These are phyloP conservation scores for Alternaria sp. DNA, from an alignment of 2,329 filamentous ascomycete species.

Conservation along the genomic window DNA sequence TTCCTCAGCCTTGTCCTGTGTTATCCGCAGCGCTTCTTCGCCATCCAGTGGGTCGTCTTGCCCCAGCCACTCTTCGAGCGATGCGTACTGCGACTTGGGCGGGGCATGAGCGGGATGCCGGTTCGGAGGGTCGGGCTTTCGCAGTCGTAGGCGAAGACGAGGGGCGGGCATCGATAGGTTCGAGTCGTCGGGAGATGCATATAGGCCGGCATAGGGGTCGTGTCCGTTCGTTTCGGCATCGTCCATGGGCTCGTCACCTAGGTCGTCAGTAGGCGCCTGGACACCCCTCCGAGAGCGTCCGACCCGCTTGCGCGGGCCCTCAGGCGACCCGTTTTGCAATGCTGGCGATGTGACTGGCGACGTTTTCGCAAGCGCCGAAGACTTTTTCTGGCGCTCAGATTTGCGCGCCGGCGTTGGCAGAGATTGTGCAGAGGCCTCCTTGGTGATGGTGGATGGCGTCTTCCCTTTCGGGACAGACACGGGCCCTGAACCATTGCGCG, in stretches of 20 bases:
- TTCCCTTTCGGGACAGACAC: constrained; percentile 30
- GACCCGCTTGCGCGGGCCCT: constrained; percentile 33
- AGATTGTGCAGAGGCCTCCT: constrained; percentile 35
- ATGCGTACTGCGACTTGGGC: constrained; percentile 56
- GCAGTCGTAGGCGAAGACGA: constrained; percentile 60
- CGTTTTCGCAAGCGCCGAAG: constrained; percentile 27
- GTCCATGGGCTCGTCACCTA: constrained; percentile 21
- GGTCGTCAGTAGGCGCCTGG: constrained; percentile 28
- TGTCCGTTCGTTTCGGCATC: constrained; percentile 26
- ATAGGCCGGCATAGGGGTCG: constrained; percentile 35
- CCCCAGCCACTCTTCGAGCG: constrained; percentile 71
- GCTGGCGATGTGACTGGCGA: constrained; percentile 33
- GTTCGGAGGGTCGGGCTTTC: constrained; percentile 60
- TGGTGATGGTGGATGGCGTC: constrained; percentile 25
- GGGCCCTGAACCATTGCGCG: constrained; percentile 33
- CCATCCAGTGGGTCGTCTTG: constrained; percentile 59
- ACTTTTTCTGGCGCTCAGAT: constrained; percentile 46
- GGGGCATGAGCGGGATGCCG: constrained; percentile 63
- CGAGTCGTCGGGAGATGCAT: constrained; percentile 31
- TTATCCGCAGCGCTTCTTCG: constrained; percentile 50
- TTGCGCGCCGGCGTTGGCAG: constrained; percentile 42
- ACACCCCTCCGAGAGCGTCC: constrained; percentile 36
- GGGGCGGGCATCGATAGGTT: constrained; percentile 37
- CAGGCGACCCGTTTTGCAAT: constrained; percentile 27
- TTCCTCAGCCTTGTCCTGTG: constrained; percentile 50